Conservation (phyloP, 306 rosid species). For the Cucumis hystrix region DNA sequence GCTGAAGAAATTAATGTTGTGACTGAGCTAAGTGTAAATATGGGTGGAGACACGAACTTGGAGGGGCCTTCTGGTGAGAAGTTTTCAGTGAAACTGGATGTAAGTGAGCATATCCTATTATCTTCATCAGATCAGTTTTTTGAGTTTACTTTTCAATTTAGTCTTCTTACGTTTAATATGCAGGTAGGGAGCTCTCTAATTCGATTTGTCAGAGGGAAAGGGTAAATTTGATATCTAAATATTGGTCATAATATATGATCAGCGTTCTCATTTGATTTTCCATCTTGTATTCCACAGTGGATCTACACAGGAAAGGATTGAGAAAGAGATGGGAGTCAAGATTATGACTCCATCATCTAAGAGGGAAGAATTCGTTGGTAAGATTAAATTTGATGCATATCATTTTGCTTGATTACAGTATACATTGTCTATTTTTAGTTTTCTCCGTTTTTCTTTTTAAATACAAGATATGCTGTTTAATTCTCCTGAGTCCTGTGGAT, state of each 20-base stretch:
- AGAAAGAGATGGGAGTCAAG: constrained; percentile 63
- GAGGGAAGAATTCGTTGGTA: constrained; percentile 54
- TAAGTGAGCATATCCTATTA: constrained; percentile 4
- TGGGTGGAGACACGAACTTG: constrained; percentile 13
- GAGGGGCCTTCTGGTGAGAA: constrained; percentile 31
- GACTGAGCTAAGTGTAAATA: constrained; percentile 20
- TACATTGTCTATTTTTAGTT: background rate
- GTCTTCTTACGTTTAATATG: constrained; percentile 22
- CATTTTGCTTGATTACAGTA: background rate
- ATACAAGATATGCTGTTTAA: background rate
- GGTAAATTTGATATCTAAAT: constrained; percentile 28
- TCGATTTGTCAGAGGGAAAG: constrained; percentile 66
- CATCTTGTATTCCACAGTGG: constrained; percentile 41
- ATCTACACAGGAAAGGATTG: constrained; percentile 53
- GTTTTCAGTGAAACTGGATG: constrained; percentile 57
- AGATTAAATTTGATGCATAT: constrained; percentile 20
- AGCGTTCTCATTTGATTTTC: constrained; percentile 11
- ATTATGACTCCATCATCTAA: constrained; percentile 54
- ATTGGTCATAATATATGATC: background rate
- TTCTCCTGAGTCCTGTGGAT: background rate
- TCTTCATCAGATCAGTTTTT: background rate
- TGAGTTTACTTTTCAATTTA: background rate
- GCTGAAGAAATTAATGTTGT: constrained; percentile 17
- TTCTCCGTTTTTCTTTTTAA: background rate
- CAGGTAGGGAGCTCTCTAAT: constrained; percentile 81